These are phyloP conservation scores for Claviceps purpurea DNA, from an alignment of 2,329 filamentous ascomycete species.

Conservation along the genomic window DNA sequence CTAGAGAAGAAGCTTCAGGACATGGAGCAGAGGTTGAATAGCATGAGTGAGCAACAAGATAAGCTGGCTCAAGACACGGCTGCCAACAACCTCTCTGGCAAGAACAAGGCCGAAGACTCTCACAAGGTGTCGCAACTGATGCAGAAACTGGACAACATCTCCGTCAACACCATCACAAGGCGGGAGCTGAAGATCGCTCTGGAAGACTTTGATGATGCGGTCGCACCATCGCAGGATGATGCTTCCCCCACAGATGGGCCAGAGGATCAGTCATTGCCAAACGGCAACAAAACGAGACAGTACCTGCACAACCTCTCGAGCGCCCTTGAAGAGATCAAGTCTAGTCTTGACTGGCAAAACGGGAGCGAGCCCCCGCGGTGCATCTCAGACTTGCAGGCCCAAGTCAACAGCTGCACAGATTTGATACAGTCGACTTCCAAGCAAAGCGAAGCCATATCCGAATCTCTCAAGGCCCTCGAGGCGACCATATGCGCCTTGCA, in stretches of 20 bases:
- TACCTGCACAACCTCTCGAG: background rate
- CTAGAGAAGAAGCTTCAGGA: constrained; percentile 16
- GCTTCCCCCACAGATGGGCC: background rate
- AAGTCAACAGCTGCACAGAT: background rate
- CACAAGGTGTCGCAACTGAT: background rate
- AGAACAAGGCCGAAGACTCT: background rate
- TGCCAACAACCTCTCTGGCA: background rate
- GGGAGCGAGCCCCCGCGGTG: background rate
- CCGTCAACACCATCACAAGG: background rate
- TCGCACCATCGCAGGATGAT: background rate
- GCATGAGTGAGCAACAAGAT: background rate
- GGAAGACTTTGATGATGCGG: constrained; percentile 2
- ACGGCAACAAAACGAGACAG: background rate
- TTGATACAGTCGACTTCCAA: constrained; percentile 1
- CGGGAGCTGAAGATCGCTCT: constrained; percentile 1
- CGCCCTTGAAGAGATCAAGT: background rate
- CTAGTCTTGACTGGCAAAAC: background rate
- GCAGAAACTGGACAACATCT: background rate
- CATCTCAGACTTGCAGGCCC: background rate
- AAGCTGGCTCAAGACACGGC: background rate
- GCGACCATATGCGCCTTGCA: background rate
- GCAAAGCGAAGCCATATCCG: background rate
- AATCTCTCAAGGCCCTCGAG: constrained; percentile 1
- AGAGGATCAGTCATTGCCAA: background rate
- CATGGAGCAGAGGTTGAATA: constrained; percentile 5